phyloP scores from a whole-genome alignment of 2,329 filamentous ascomycete genomes.

The Verticillium klebahnii region DNA sequence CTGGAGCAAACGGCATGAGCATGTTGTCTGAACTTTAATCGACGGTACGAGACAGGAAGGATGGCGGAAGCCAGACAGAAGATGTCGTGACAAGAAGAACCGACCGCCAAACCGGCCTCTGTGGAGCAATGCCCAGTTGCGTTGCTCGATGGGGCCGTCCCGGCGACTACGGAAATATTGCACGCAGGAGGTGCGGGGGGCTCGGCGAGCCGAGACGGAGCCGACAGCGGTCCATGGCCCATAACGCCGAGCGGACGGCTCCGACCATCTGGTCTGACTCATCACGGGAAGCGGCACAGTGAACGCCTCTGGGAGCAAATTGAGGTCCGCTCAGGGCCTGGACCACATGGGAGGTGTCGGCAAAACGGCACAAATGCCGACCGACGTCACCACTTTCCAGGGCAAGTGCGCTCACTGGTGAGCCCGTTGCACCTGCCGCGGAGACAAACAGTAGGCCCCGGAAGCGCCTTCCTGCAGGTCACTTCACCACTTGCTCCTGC shows the following conservation, averaged over 20 bases:
- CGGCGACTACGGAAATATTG: not conserved
- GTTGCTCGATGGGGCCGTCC: not conserved
- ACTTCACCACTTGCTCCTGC: not conserved
- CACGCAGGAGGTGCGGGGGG: not conserved
- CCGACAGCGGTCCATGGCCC: not conserved
- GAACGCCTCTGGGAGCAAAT: not conserved
- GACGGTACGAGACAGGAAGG: no score
- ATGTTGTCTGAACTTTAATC: no score
- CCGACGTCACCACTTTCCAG: not conserved
- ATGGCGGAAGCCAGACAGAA: not conserved
- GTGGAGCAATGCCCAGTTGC: no score
- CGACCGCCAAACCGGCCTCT: no score
- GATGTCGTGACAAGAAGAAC: no score
- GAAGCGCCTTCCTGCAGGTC: not conserved
- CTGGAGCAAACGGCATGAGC: no score
- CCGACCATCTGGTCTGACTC: not conserved
- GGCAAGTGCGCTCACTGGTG: not conserved
- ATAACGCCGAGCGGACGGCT: not conserved
- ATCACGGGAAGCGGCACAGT: not conserved
- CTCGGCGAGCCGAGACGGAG: not conserved
- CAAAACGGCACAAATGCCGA: not conserved
- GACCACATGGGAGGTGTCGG: not conserved
- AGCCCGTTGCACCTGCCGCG: not conserved
- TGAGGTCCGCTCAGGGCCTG: not conserved
- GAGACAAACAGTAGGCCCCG: no score